phyloP scores from a whole-genome alignment of 768 basidiomycete species.

The Boletus reticuloceps region DNA sequence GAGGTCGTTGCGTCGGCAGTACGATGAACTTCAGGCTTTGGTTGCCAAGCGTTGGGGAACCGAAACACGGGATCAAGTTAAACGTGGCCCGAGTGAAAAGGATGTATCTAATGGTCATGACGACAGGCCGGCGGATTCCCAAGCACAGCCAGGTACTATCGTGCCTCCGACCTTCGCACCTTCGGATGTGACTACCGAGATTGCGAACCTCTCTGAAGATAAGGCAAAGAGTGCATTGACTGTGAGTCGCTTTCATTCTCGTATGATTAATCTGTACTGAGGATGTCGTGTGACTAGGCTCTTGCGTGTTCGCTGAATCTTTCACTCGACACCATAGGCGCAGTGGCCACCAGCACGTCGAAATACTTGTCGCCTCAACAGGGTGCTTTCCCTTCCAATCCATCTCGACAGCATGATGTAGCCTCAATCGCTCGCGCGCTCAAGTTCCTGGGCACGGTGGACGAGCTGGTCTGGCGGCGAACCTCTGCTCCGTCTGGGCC shows the following conservation, averaged over 20 bases:
- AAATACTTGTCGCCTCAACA: not conserved
- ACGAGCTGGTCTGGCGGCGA: conserved; percentile 30
- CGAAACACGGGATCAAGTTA: not conserved
- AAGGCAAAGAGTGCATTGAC: conserved; percentile 20
- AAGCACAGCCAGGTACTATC: not conserved
- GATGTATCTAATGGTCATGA: not conserved
- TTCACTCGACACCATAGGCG: not conserved
- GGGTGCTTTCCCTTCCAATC: not conserved
- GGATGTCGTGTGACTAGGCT: conserved; percentile 1
- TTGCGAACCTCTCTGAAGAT: conserved; percentile 20
- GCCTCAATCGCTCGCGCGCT: conserved; percentile 22
- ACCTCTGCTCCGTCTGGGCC: conserved; percentile 6
- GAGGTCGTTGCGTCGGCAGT: conserved; percentile 21
- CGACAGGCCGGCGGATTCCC: not conserved
- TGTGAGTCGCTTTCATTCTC: conserved; percentile 12
- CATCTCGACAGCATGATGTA: conserved; percentile 11
- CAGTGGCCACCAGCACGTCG: not conserved
- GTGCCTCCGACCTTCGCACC: not conserved
- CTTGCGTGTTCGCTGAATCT: conserved; percentile 15
- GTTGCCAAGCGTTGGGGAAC: conserved; percentile 15
- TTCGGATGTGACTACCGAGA: conserved; percentile 8
- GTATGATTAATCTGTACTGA: not conserved
- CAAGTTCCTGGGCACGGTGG: conserved; percentile 24
- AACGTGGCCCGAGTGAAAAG: not conserved
- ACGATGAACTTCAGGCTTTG: conserved; percentile 21